Conservation (phyloP, 75 land plant genomes). For the Chamaecyparis obtusa region DNA sequence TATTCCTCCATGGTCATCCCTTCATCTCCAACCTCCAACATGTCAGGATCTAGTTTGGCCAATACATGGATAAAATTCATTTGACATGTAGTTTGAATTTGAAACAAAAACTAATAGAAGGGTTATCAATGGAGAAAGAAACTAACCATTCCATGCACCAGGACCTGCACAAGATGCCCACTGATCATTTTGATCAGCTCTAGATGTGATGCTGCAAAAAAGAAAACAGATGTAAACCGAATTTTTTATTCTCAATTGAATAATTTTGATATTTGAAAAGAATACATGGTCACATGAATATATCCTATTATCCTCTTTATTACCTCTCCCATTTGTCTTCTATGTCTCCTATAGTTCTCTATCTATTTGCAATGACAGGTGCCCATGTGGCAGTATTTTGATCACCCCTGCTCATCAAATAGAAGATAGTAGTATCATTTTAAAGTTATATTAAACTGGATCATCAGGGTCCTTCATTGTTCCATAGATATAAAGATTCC, state of each 20-base stretch:
- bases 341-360: slow-evolving; percentile 86
- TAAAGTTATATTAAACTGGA: not conserved
- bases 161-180: slow-evolving; percentile 81
- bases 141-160: slow-evolving; percentile 84
- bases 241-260: too few species aligned
- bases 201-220: slow-evolving; percentile 44
- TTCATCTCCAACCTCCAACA: slow-evolving; percentile 94
- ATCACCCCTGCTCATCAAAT: slow-evolving; percentile 36
- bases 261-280: too few species aligned
- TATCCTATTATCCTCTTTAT: not conserved
- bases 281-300: not conserved
- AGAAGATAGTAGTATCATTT: not conserved
- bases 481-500: too few species aligned
- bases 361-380: slow-evolving; percentile 59
- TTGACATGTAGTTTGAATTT: not conserved
- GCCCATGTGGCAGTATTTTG: slow-evolving; percentile 52
- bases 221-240: too few species aligned
- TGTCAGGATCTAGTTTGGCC: slow-evolving; percentile 98
- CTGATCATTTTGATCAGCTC: slow-evolving; percentile 61
- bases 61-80: not conserved
- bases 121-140: not conserved
- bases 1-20: slow-evolving; percentile 80
- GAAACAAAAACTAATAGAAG: not conserved
- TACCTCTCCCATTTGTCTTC: slow-evolving; percentile 81
- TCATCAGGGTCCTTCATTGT: not conserved